Evolutionary conservation across 1,284 basidiomycete species (phyloP).

Genomic region (Lignosus rhinocerotis): DNA sequence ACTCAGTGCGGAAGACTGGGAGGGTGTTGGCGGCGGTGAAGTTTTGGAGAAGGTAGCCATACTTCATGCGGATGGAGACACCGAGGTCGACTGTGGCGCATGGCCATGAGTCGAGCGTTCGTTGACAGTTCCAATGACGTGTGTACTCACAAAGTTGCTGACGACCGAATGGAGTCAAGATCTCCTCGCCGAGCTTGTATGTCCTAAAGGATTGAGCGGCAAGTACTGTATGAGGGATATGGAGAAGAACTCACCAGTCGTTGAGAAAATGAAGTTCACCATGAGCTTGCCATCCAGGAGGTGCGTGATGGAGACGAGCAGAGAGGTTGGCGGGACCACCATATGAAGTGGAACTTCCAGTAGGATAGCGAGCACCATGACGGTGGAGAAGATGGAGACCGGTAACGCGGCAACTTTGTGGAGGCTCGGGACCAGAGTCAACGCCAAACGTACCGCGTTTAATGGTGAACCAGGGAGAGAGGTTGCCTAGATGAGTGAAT

Average conservation of each 20-base stretch:
- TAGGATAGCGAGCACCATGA: conserved; percentile 82
- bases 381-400: conserved; percentile 79
- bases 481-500: conserved; percentile 79
- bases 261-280: conserved; percentile 75
- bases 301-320: conserved; percentile 50
- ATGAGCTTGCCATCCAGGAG: conserved; percentile 58
- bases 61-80: conserved; percentile 73
- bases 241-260: conserved; percentile 50
- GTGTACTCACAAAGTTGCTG: conserved; percentile 67
- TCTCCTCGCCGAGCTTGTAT: conserved; percentile 79
- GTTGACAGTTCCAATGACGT: background rate
- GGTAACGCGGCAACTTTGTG: conserved; percentile 68
- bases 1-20: conserved; percentile 88
- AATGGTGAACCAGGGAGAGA: conserved; percentile 85
- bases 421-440: conserved; percentile 67
- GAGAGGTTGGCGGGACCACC: conserved; percentile 70
- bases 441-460: conserved; percentile 67
- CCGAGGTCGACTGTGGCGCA: conserved; percentile 65
- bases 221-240: background rate
- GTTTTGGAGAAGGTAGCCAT: conserved; percentile 79
- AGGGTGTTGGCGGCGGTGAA: conserved; percentile 71
- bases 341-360: conserved; percentile 53
- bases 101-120: background rate
- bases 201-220: conserved; percentile 48
- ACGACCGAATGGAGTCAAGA: conserved; percentile 80